Evolutionary conservation across 2,329 filamentous ascomycete genomes (phyloP), one percentile per base, ranked within the genome.

Genomic region (Epicoccum nigrum): DNA sequence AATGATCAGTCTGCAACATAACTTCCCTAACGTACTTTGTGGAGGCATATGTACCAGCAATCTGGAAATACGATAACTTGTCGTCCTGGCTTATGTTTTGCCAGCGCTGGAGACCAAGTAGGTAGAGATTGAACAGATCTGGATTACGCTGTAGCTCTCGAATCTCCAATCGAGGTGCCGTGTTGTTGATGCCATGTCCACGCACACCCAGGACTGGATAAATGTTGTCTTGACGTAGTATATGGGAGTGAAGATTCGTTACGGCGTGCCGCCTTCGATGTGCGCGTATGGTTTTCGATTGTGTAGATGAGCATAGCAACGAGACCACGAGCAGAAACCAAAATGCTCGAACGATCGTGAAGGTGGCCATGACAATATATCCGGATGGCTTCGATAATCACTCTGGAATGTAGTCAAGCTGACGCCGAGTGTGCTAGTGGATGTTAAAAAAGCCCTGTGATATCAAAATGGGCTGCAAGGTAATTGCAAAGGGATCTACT

Each of bases 21-120:
- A 15, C 23, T 32, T 16, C 20, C 13, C n/a, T n/a, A n/a, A n/a
- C n/a, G n/a, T n/a, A n/a, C n/a, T n/a, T n/a, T 32, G 4, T 7
- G 11, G 16, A 19, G 9, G 7, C n/a, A 11, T 16, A 19, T 17
- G 9, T 72, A 89, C 90, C 89, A 52, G 87, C 82, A 62, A 94
- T 82, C 62, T 89, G 84, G 71, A 90, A 94, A 77, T 85, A 94
- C 31, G 89, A 92, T 23, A 87, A 78, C 43, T 81, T 79, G 50
- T 84, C 76, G 15, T 79, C 75, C 70, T 91, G 87, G 54, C 85
- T 76, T 30, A 81, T 82, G 45, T 78, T 81, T 71, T 92, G 88
- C 75, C 92, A 84, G 74, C 86, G 83, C 63, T 81, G 83, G 51
- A 93, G 77, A 3, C 86, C 87, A 34, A 92, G 81, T 27, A 95